Conservation (phyloP, 257 asterid genomes). For the Thymus mandschuricus region DNA sequence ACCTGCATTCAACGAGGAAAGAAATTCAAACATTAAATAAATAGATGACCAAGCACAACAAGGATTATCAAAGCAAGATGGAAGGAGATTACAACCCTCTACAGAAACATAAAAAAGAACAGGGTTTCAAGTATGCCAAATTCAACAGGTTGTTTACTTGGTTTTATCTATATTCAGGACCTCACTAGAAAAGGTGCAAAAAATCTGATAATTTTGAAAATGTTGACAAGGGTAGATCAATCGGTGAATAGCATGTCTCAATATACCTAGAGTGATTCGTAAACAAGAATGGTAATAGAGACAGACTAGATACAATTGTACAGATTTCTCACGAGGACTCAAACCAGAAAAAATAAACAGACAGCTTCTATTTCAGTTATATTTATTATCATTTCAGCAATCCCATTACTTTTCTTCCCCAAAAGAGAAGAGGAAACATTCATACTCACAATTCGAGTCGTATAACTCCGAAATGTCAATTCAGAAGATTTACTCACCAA, state of each 20-base stretch:
- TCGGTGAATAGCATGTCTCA: constrained; percentile 12
- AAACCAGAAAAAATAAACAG: neutral
- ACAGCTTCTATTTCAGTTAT: neutral
- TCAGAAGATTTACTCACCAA: neutral
- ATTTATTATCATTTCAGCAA: neutral
- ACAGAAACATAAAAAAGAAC: constrained; percentile 5
- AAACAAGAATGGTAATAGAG: neutral
- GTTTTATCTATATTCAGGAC: constrained; percentile 24
- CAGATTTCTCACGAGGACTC: neutral
- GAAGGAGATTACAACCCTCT: constrained; percentile 18
- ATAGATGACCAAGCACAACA: constrained; percentile 7
- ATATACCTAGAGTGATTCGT: neutral
- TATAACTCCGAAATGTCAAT: neutral
- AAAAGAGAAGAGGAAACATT: neutral
- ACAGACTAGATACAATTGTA: neutral
- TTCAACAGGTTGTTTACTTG: constrained; percentile 23
- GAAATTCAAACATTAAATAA: constrained; percentile 14
- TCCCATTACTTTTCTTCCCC: neutral
- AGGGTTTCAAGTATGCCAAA: constrained; percentile 9
- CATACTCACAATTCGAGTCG: neutral
- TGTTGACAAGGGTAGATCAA: constrained; percentile 26
- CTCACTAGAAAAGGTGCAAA: constrained; percentile 8
- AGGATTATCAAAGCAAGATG: neutral
- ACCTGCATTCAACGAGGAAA: constrained; percentile 63
- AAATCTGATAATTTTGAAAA: neutral